Conservation (phyloP, 176 grass and related monocot species). For the Oropetium thomaeum region DNA sequence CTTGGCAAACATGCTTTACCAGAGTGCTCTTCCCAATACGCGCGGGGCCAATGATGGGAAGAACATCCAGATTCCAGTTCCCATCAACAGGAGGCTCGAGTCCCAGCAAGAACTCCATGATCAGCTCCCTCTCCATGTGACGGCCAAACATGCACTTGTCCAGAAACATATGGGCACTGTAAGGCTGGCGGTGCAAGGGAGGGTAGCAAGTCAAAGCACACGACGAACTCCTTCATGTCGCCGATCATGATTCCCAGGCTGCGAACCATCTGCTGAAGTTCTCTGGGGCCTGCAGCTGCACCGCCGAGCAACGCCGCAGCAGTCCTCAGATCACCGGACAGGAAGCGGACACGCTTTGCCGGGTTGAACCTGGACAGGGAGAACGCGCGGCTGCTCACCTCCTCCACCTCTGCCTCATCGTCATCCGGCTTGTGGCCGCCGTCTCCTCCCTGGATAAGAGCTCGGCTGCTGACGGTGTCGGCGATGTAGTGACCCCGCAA, state of each 20-base stretch:
- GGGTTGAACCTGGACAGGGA: not conserved
- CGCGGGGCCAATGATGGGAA: not conserved
- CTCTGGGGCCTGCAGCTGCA: not conserved
- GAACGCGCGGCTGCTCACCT: not conserved
- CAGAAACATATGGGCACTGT: not conserved
- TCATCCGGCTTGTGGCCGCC: no score
- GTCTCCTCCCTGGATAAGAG: not conserved
- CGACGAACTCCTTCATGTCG: not conserved
- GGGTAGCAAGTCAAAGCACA: not conserved
- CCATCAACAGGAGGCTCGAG: not conserved
- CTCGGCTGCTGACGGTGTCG: not conserved
- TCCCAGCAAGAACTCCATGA: conserved; percentile 7
- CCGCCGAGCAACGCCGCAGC: not conserved
- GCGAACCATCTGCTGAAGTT: not conserved
- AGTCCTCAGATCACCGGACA: not conserved
- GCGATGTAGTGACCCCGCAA: not conserved
- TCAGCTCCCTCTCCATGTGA: not conserved
- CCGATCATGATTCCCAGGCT: not conserved
- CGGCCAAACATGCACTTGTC: not conserved
- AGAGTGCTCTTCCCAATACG: conserved; percentile 29
- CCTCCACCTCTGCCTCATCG: no score
- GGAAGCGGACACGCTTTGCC: not conserved
- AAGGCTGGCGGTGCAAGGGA: not conserved
- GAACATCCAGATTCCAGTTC: not conserved
- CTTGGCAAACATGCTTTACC: not conserved